These are phyloP conservation scores for Drechslera avenae DNA, from an alignment of 2,329 filamentous ascomycete genomes.

Conservation along the genomic window DNA sequence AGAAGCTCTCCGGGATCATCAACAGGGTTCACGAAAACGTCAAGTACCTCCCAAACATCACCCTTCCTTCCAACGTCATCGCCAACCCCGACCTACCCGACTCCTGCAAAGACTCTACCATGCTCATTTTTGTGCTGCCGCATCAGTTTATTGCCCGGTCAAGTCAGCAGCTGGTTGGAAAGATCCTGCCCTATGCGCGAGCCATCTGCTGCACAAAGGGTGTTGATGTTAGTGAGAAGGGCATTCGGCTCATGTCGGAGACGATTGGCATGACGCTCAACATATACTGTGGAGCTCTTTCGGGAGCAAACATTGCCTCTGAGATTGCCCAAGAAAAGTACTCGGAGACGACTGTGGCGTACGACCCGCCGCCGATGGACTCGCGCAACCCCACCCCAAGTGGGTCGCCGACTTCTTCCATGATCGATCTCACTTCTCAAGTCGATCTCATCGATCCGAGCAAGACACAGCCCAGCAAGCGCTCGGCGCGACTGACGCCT, in stretches of 20 bases:
- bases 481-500: slow-evolving; percentile 74
- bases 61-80: slow-evolving; percentile 79
- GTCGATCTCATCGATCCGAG: slow-evolving; percentile 60
- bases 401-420: slow-evolving; percentile 54
- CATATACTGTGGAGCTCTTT: slow-evolving; percentile 96
- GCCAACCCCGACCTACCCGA: slow-evolving; percentile 82
- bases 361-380: slow-evolving; percentile 89
- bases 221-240: slow-evolving; percentile 86
- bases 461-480: slow-evolving; percentile 58
- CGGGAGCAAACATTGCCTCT: slow-evolving; percentile 92
- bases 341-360: slow-evolving; percentile 95
- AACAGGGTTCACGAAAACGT: slow-evolving; percentile 94
- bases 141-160: slow-evolving; percentile 94
- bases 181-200: slow-evolving; percentile 88
- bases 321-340: slow-evolving; percentile 96
- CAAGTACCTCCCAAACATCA: slow-evolving; percentile 93
- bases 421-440: slow-evolving; percentile 55
- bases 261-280: slow-evolving; percentile 88
- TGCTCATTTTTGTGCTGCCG: slow-evolving; percentile 94
- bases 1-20: slow-evolving; percentile 90
- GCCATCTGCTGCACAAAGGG: slow-evolving; percentile 99
- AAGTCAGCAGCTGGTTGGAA: slow-evolving; percentile 81
- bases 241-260: slow-evolving; percentile 89
- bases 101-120: slow-evolving; percentile 80
- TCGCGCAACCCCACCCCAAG: slow-evolving; percentile 72